A percentile compares a stretch with the other conserved stretches of the same genome.
Evolutionary conservation across 164 flowering plant species (phyloP).

Genomic region (Echeveria elegans): DNA sequence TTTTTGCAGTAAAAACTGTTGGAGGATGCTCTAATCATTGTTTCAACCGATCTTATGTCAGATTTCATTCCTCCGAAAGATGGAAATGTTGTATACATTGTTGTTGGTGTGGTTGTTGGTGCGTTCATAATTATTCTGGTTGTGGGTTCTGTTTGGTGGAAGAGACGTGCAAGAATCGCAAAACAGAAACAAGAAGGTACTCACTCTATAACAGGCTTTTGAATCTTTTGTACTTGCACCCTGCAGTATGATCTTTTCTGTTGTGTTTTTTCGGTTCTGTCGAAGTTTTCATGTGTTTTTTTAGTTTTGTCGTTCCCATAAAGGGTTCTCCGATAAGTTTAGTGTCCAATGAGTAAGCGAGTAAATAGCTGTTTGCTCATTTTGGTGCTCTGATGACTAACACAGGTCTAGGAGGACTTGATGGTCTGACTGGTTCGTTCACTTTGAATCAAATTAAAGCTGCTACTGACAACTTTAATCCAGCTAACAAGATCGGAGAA

Average conservation of each 20-base stretch:
- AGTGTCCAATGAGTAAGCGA: no score
- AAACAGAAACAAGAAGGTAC: constrained; percentile 9
- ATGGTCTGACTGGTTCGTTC: constrained; percentile 34
- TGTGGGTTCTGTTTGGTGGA: constrained; percentile 38
- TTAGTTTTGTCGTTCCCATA: no score
- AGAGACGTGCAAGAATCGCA: constrained; percentile 17
- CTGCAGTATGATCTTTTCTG: not conserved
- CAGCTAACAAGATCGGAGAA: constrained; percentile 55
- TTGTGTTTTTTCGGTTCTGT: not conserved
- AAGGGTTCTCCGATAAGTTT: no score
- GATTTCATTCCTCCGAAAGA: constrained; percentile 23
- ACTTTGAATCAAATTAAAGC: constrained; percentile 45
- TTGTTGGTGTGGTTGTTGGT: constrained; percentile 21
- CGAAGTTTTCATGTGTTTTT: no score
- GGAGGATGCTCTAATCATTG: not conserved
- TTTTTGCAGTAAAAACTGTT: not conserved
- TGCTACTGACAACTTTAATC: constrained; percentile 44
- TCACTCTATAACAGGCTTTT: not conserved
- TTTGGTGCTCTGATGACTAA: not conserved
- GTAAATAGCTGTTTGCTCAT: not conserved
- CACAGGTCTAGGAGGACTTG: constrained; percentile 25
- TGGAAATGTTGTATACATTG: constrained; percentile 11
- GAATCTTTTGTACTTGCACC: not conserved
- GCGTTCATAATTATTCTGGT: constrained; percentile 14
- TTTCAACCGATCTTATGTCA: constrained; percentile 10